phyloP scores from a whole-genome alignment of 2,329 filamentous ascomycete genomes.

The Aureobasidium sp. region DNA sequence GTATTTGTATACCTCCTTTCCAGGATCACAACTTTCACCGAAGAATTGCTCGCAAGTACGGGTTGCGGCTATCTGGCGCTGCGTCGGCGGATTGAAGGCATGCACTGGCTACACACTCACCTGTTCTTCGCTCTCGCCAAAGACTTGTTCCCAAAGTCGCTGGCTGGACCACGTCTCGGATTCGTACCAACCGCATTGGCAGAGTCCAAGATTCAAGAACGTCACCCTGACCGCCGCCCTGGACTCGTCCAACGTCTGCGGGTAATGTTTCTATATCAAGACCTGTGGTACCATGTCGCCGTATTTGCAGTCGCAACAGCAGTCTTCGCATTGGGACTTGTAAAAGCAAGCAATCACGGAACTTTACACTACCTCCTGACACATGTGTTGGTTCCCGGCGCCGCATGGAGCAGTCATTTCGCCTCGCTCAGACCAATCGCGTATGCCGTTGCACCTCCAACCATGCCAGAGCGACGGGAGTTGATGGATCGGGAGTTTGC shows the following conservation, averaged over 20 bases:
- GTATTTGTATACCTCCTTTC: neutral
- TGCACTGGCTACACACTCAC: conserved; percentile 2
- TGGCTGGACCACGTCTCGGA: neutral
- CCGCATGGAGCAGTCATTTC: conserved; percentile 40
- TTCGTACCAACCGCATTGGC: conserved; percentile 2
- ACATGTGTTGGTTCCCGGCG: conserved; percentile 50
- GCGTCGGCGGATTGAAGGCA: neutral
- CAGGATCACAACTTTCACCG: neutral
- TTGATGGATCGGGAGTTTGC: conserved; percentile 48
- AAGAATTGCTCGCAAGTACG: conserved; percentile 2
- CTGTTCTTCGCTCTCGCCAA: neutral
- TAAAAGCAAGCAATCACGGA: conserved; percentile 41
- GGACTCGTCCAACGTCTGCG: neutral
- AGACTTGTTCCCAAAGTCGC: neutral
- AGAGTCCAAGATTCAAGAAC: conserved; percentile 9
- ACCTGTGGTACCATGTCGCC: conserved; percentile 44
- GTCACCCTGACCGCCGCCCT: neutral
- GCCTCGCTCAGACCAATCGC: conserved; percentile 37
- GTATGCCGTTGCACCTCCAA: conserved; percentile 53
- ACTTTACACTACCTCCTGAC: conserved; percentile 28
- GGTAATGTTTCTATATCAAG: conserved; percentile 45
- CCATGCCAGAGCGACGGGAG: conserved; percentile 48
- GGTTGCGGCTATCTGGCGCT: conserved; percentile 2
- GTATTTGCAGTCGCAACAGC: neutral
- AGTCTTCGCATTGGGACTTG: conserved; percentile 36